Evolutionary conservation across 2,329 filamentous ascomycete genomes (phyloP), one percentile per base, ranked within the genome.

Genomic region (Metarhizium robertsii): DNA sequence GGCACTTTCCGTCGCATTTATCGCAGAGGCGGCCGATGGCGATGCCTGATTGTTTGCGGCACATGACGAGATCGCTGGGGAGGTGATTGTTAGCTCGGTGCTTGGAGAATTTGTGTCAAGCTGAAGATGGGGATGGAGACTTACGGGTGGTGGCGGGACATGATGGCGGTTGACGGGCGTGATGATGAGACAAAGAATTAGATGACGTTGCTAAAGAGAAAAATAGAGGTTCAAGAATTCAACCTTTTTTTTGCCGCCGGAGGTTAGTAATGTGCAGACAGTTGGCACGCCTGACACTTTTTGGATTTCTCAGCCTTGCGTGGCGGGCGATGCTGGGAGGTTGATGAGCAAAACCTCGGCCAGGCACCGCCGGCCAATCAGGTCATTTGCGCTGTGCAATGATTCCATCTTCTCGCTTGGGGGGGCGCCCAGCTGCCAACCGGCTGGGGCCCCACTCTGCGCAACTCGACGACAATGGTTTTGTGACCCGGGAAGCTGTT

Each of bases 1-100:
- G 94, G 68, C 94, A 99, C 79, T 99, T 99, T 73, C 94, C 94
- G 77, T 99, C 94, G 79, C 94, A 99, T 77, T 99, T 99, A 78
- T 99, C 94, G 81, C 94, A 99, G 69, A 99, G 89, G 56, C 94
- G 92, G 70, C 94, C 94, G 81, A 99, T 96, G 67, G 92, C 89
- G 71, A 97, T 96, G 75, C 94, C 94, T 58, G 92, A 80, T 73
- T 96, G 92, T 78, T 99, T 99, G 78, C 92, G 92, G 83, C 94
- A 99, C 92, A 97, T 97, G 66, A 99, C 94, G 64, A 99, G 86
- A 79, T 99, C 94, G 73, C 87, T 90, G 68, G 32, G 50, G 68
- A 20, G 46, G 49, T 14, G 34, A 42, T 45, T 25, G 65, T 71
- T 64, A 70, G 71, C 56, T 48, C 49, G 6, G 0, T 40, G 43